These are phyloP conservation scores for Kodamaea sagamina DNA, from an alignment of 805 yeast species.

Conservation along the genomic window DNA sequence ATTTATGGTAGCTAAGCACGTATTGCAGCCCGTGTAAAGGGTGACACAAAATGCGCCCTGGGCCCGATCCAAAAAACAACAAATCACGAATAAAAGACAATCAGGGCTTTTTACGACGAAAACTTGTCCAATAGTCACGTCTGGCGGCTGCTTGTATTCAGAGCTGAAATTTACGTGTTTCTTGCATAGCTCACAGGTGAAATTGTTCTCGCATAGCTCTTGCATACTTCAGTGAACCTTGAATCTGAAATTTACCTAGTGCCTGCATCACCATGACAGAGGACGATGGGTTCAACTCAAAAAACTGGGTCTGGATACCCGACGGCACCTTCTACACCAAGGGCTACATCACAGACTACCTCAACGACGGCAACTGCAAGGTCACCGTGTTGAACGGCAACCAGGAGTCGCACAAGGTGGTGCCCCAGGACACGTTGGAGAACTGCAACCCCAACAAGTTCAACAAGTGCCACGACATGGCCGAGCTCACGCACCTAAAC, in stretches of 20 bases:
- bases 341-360: conserved; percentile 56
- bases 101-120: neutral
- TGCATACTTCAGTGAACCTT: too few relatives aligned
- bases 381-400: conserved; percentile 42
- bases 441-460: conserved; percentile 87
- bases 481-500: conserved; percentile 88
- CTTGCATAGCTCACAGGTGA: too few relatives aligned
- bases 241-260: too few relatives aligned
- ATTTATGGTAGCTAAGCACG: conserved; percentile 3
- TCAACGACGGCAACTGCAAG: conserved; percentile 36
- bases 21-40: conserved; percentile 2
- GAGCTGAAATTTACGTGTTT: too few relatives aligned
- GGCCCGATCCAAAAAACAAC: conserved; percentile 1
- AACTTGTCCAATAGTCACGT: too few relatives aligned
- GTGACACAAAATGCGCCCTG: neutral
- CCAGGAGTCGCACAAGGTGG: conserved; percentile 43
- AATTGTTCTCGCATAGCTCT: too few relatives aligned
- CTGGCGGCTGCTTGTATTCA: too few relatives aligned
- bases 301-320: conserved; percentile 77
- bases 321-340: conserved; percentile 53
- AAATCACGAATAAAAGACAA: conserved; percentile 1
- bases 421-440: conserved; percentile 48
- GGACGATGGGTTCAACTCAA: conserved; percentile 39
- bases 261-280: conserved; percentile 20
- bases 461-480: conserved; percentile 92